Evolutionary conservation across 805 yeast genomes (phyloP), one percentile per base, ranked within the genome.

Genomic region (Clavispora asparagi): DNA sequence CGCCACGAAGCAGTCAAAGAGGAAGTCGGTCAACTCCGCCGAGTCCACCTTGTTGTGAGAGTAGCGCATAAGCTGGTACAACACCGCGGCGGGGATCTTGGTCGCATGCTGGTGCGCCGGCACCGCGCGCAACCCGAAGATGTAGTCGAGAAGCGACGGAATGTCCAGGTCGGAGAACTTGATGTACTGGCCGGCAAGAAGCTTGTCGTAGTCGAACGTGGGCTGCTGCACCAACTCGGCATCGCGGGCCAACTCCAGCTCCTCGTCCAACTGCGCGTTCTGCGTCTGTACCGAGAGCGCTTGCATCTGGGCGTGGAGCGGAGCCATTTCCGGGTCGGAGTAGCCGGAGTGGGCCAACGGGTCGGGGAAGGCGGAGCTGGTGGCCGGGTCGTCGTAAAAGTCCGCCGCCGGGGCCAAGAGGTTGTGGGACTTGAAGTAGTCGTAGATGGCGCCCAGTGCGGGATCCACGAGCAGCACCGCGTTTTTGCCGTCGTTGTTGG

Each of bases 31-130:
- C 47, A 82, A 64, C 28, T 78, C 76, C 7, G 67, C 64, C 42
- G 82, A 78, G n/a, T 80, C 70, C 31, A 75, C 76, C 52, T 78
- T 77, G 45, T 71, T 71, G 52, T 80, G 82, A 1, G 89, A 80
- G 57, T 82, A 86, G 53, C 92, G 67, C n/a, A 85, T 61, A 57
- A 86, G 76, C 60, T 85, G 92, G 54, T 75, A 86, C 0, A 84
- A 64, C 6, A 85, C 73, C 1, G 87, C 81, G 0, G 94, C 90
- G 0, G 92, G 89, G 23, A 80, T 66, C 29, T 75, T 70, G 6
- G 83, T 65, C 40, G 73, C 73, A 48, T 76, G 78, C 46, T 75
- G 80, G 39, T 46, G 56, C 1, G 57, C 40, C 35, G 68, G 60
- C 7, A 72, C 64, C 23, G 70, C 73, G 52, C 79, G 73, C 37